Conservation (phyloP, 495 filamentous ascomycete genomes). For the Parachaetomium inaequale region DNA sequence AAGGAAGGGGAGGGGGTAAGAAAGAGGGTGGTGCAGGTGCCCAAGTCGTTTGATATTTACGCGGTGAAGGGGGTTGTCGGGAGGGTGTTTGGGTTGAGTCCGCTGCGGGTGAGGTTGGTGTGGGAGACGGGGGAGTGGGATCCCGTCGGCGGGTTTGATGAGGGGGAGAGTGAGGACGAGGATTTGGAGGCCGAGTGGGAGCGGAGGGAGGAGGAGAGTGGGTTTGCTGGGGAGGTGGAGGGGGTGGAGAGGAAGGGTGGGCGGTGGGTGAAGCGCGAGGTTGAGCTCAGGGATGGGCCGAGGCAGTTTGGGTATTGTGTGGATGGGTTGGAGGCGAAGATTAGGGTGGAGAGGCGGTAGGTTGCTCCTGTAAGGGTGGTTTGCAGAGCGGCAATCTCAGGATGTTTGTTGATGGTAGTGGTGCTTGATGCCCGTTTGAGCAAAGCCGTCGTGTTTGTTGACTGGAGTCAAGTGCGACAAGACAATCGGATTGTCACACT, state of each 20-base stretch:
- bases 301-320: conserved; percentile 78
- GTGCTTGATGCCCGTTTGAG: neutral
- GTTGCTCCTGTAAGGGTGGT: neutral
- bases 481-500: neutral
- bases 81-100: conserved; percentile 61
- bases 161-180: conserved; percentile 54
- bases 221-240: conserved; percentile 6
- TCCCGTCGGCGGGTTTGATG: conserved; percentile 63
- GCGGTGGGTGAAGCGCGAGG: conserved; percentile 67
- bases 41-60: conserved; percentile 74
- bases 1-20: conserved; percentile 15
- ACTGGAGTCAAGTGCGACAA: neutral
- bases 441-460: conserved; percentile 1
- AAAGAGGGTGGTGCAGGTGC: conserved; percentile 59
- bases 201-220: conserved; percentile 14
- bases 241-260: conserved; percentile 32
- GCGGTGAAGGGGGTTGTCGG: conserved; percentile 73
- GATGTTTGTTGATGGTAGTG: neutral
- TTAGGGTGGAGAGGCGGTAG: conserved; percentile 60
- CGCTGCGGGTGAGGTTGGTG: conserved; percentile 61
- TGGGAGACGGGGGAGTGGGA: conserved; percentile 86
- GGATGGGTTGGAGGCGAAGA: conserved; percentile 61
- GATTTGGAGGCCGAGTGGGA: conserved; percentile 30
- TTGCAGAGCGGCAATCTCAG: neutral
- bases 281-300: conserved; percentile 77